phyloP scores from a whole-genome alignment of 192 early-diverging fungal genomes.

The Gonapodya sp. region DNA sequence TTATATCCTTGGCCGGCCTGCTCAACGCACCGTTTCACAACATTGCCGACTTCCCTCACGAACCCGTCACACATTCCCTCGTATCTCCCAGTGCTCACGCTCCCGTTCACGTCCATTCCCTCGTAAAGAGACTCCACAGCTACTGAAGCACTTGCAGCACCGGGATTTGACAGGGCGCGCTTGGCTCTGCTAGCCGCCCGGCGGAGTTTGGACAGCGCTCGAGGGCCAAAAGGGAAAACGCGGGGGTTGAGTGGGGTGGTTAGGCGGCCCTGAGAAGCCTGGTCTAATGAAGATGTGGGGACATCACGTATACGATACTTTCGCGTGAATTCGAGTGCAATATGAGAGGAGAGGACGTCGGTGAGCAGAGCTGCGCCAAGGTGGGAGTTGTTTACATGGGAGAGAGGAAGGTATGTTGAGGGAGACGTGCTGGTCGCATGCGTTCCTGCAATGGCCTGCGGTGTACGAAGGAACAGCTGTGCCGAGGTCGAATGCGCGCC shows the following conservation, averaged over 20 bases:
- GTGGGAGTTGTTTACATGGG: not conserved
- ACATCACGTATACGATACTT: not conserved
- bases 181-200: not conserved
- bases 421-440: not conserved
- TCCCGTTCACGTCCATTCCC: conserved; percentile 5
- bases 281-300: not conserved
- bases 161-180: not conserved
- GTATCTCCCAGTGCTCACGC: not conserved
- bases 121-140: conserved; percentile 5
- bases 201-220: not conserved
- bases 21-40: not conserved
- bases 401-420: not conserved
- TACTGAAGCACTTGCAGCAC: not conserved
- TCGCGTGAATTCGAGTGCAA: conserved; percentile 3
- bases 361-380: not conserved
- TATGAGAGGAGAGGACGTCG: not conserved
- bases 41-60: not conserved
- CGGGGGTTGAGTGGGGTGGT: not conserved
- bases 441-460: not conserved
- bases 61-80: not conserved
- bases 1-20: not conserved
- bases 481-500: not conserved
- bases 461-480: not conserved
- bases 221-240: not conserved
- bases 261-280: not conserved